Base-by-base conservation (phyloP, 441 rosid species). In the Adansonia madagascariensis region DNA sequence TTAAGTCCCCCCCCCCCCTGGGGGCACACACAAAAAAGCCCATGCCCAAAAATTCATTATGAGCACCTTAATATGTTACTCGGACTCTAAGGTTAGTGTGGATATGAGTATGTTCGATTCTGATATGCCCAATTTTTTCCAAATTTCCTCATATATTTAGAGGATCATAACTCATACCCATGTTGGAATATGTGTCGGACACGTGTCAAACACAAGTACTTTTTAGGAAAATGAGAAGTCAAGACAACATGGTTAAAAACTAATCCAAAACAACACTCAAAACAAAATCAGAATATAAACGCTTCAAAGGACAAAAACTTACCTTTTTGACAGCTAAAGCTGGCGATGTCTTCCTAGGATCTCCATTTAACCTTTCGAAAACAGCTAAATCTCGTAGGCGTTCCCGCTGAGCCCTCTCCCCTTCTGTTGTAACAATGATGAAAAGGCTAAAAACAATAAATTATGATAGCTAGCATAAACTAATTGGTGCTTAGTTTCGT, bases 321-420 rank as follows among this genome's bases (percentile, higher is more conserved):
- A 92, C 99, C 96, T 95, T 93, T 80, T 95, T 95, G 27, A 95
- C 93, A 81, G 98, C 99, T 20, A 95, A 80, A 67, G 84, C 71
- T 1, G 87, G 77, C 76, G 97, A 92, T 52, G 98, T 84, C 82
- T 87, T 91, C n/a, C 84, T 14, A 43, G 96, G 91, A 87, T 90
- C 87, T 79, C 95, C 98, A 71, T 89, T 69, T 64, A 95, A 88
- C 85, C 98, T 89, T 83, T 95, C 97, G 62, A 95, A 92, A 78
- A 92, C 81, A 75, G 94, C 82, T 64, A 95, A 85, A 73, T 95
- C 99, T 20, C 91, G 87, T 8, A 92, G 78, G 77, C 94, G 88
- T 80, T 91, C 95, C 44, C 97, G 86, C 65, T 92, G 93, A 39
- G 78, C 79, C 84, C 91, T 88, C 86, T 93, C 99, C 72, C 85